Base-by-base conservation (phyloP, 352 stramenopile species). In the Stephanocyclus meneghinianus region DNA sequence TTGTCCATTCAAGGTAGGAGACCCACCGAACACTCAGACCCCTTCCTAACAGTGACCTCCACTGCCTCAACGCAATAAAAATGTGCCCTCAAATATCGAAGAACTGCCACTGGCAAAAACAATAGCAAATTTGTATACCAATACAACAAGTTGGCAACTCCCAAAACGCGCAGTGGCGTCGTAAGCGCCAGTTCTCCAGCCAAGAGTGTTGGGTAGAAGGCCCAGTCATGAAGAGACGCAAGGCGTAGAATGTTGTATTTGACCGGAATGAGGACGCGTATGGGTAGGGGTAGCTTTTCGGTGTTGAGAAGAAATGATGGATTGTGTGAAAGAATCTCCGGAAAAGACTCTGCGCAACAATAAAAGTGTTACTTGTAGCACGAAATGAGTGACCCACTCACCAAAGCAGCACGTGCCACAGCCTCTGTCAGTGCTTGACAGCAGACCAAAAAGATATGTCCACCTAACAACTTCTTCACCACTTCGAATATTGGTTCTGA, bases 11-110 rank as follows among this genome's bases (percentile, higher is more conserved):
- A 86, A 71, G 79, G 63, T 29, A 90, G 69, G 13, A 90, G 68
- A 53, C 84, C 87, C 16, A 88, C 42, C 15, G 84, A 80, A 32
- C 79, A 72, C 75, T 91, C 84, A 44, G 84, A 65, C 18, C 85
- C 85, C 50, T 71, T 72, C 37, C 85, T 79, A 37, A 81, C 77
- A 5, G 68, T 87, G 51, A 92, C 85, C 73, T 91, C 80, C 37
- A 71, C 47, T 4, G 87, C 85, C 78, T 92, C 87, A 2, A 92
- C 85, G 29, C 72, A 81, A 62, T 86, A 91, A 61, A 92, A 92
- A 74, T 92, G 79, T 18, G 83, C 79, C 45, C 85, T 51, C 53
- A 92, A 78, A 64, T 92, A 92, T 65, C 84, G 68, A 15, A 90
- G 56, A 11, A 81, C 70, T 5, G 75, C 87, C 26, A 92, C 76